Conservation (phyloP, 225 moss, liverwort and hornwort species). For the Pseudisothecium myosuroides region DNA sequence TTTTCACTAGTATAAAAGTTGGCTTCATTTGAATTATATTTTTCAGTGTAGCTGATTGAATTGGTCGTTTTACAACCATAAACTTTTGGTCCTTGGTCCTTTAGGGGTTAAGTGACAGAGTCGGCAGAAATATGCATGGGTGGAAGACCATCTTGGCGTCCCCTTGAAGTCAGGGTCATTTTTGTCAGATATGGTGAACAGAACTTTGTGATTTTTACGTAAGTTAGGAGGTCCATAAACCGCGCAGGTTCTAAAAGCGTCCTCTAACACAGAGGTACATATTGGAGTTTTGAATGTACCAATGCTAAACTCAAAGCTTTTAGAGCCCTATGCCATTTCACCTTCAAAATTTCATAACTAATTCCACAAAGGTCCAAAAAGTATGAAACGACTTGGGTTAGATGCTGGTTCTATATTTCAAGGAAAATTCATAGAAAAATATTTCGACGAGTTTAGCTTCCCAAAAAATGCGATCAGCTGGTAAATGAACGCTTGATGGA, state of each 20-base stretch:
- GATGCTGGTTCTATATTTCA: not conserved
- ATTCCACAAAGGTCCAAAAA: not conserved
- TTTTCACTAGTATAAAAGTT: not conserved
- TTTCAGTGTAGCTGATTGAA: not conserved
- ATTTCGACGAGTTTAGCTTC: not conserved
- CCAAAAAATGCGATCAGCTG: too few relatives aligned
- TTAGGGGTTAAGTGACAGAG: not conserved
- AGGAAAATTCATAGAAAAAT: not conserved
- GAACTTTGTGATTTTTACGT: not conserved
- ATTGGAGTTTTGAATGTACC: not conserved
- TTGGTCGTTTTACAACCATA: not conserved
- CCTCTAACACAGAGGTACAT: not conserved
- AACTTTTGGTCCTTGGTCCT: not conserved
- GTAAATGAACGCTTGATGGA: not conserved
- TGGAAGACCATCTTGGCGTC: not conserved
- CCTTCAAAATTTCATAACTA: not conserved
- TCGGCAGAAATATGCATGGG: not conserved
- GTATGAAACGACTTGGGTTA: not conserved
- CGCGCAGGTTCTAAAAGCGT: not conserved
- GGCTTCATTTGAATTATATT: too few relatives aligned
- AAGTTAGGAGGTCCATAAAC: not conserved
- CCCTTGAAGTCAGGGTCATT: not conserved
- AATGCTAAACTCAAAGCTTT: not conserved
- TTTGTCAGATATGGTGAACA: not conserved
- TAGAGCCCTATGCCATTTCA: not conserved